Evolutionary conservation across 495 filamentous ascomycete species (phyloP).

Genomic region (Aspergillus asperescens): DNA sequence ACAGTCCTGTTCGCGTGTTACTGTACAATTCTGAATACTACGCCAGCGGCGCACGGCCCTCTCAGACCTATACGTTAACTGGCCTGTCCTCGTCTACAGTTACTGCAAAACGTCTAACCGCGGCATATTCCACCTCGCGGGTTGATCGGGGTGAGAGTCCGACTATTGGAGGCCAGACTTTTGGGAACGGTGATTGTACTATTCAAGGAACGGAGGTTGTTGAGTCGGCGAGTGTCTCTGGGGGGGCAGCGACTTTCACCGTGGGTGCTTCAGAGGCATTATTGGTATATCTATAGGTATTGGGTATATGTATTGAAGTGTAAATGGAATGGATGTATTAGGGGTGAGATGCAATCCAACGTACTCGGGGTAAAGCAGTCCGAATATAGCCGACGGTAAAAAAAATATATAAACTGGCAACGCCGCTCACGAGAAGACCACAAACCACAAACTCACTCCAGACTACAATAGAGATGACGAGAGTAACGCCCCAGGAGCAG

Average conservation of each 20-base stretch:
- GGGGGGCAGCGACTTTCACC: slow-evolving; percentile 42
- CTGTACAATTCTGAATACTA: slow-evolving; percentile 58
- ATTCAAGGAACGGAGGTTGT: slow-evolving; percentile 38
- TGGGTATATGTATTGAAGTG: no score
- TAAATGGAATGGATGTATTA: background rate
- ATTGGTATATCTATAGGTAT: slow-evolving; percentile 42
- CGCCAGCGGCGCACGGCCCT: slow-evolving; percentile 39
- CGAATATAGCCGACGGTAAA: background rate
- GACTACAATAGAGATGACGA: background rate
- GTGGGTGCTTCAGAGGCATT: slow-evolving; percentile 52
- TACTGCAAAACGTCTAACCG: slow-evolving; percentile 51
- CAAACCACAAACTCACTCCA: no score
- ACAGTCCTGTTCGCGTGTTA: slow-evolving; percentile 36
- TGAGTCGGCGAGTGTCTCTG: slow-evolving; percentile 36
- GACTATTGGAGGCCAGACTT: slow-evolving; percentile 50
- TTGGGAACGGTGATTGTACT: slow-evolving; percentile 49
- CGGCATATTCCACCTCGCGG: slow-evolving; percentile 42
- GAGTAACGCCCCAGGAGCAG: slow-evolving; percentile 3
- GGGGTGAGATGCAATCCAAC: background rate
- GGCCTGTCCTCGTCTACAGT: slow-evolving; percentile 37
- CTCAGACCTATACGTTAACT: slow-evolving; percentile 41
- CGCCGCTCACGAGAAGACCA: background rate
- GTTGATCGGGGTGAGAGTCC: slow-evolving; percentile 44
- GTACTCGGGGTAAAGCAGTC: background rate
- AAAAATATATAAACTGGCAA: background rate